Base-by-base conservation (phyloP, 1,284 basidiomycete species). In the Garcileccinum viscosum region DNA sequence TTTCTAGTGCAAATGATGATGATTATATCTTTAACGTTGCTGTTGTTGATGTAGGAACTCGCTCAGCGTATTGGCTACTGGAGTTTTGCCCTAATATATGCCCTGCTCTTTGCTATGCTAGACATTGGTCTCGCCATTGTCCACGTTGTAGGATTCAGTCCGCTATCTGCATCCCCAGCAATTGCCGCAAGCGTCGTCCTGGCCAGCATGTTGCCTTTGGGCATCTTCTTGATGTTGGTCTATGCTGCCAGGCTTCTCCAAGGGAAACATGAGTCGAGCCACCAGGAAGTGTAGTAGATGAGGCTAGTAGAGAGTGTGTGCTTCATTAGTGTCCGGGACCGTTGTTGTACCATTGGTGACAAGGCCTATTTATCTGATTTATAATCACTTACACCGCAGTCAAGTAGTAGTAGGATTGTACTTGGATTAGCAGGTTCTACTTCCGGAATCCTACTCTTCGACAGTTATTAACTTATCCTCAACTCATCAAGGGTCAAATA, bases 51-150 rank as follows among this genome's bases (percentile, higher is more conserved):
- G 2, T 40, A 77, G 78, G 70, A 76, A 69, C 62, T 60, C 11
- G 72, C 22, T 14, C 59, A 73, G 5, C 14, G 8, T 2, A 68
- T 71, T 11, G 76, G 77, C 4, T 69, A 72, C 11, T 47, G 30
- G 44, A 70, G 61, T 14, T 61, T 61, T 19, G 14, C 60, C 24
- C 47, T 40, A 40, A 68, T 63, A 5, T 74, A 78, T 59, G 68
- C 75, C 2, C 47, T 76, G 5, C 30, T 77, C 5, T 62, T 79
- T 53, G 69, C 53, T 1, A 6, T 73, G 32, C 76, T 77, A 44
- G 77, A 77, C 38, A 27, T 77, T 44, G 76, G 75, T 0, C 65
- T 50, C 24, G 22, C 74, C 47, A 24, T 74, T 40, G 67, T 79
- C 19, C 76, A 69, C 47, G 17, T 77, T 19, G 58, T 65, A 0